phyloP scores from a whole-genome alignment of 768 basidiomycete species.

The Pluteus cervinus region DNA sequence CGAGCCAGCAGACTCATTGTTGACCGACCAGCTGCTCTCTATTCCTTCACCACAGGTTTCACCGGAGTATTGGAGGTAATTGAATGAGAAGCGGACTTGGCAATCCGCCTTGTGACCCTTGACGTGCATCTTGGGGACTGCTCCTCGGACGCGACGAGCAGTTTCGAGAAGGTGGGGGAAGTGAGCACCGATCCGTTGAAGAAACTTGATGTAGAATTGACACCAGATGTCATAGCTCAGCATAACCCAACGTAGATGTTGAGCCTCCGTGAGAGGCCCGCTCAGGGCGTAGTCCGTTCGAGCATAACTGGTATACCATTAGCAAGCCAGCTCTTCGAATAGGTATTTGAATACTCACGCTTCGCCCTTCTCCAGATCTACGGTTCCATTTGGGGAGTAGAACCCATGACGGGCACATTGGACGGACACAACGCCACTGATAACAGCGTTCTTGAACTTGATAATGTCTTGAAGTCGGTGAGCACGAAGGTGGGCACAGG shows the following conservation, averaged over 20 bases:
- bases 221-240: too few species aligned
- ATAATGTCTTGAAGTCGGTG: conserved; percentile 4
- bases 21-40: neutral
- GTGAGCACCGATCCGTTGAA: too few species aligned
- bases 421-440: conserved; percentile 7
- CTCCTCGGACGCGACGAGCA: neutral
- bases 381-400: neutral
- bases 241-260: too few species aligned
- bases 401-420: conserved; percentile 8
- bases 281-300: too few species aligned
- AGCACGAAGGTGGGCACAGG: conserved; percentile 7
- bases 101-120: conserved; percentile 4
- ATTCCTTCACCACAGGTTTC: neutral
- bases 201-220: too few species aligned
- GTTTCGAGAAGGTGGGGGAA: too few species aligned
- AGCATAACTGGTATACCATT: too few species aligned
- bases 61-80: conserved; percentile 1
- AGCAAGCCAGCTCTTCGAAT: neutral
- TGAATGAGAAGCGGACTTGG: conserved; percentile 1
- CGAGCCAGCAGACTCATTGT: conserved; percentile 1
- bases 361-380: conserved; percentile 7
- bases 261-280: too few species aligned
- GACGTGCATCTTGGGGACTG: conserved; percentile 9
- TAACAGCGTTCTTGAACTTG: conserved; percentile 5
- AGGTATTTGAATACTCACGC: neutral